Percentiles rank a stretch among this genome's conserved stretches.
These are phyloP conservation scores for Nissolia schottii DNA, from an alignment of 306 rosid genomes.

Conservation along the genomic window DNA sequence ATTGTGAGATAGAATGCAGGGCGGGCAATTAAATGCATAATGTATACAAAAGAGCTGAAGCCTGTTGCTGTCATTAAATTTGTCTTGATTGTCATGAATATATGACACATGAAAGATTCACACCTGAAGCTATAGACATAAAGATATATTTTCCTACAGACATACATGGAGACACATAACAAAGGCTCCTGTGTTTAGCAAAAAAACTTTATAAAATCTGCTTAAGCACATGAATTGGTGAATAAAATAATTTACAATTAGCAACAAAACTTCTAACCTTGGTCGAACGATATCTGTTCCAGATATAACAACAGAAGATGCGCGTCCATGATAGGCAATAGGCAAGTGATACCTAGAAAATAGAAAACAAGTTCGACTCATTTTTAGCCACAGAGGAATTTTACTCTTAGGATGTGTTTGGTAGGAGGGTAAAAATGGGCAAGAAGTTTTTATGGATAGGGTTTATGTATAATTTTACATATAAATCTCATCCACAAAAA, in stretches of 20 bases:
- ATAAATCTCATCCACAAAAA: too few species aligned
- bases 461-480: too few species aligned
- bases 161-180: not conserved
- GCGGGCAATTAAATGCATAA: slow-evolving; percentile 2
- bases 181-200: not conserved
- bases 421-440: too few species aligned
- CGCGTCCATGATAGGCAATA: slow-evolving; percentile 91
- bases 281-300: slow-evolving; percentile 87
- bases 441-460: too few species aligned
- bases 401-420: too few species aligned
- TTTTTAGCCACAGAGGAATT: not conserved
- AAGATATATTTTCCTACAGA: not conserved
- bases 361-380: slow-evolving; percentile 15
- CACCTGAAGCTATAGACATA: not conserved
- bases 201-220: not conserved
- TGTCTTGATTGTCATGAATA: not conserved
- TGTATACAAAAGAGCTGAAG: not conserved
- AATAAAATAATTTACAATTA: not conserved
- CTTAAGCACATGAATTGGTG: not conserved
- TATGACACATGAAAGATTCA: not conserved
- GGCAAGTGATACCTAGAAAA: slow-evolving; percentile 81
- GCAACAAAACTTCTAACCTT: slow-evolving; percentile 42
- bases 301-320: slow-evolving; percentile 89
- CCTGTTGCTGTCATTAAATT: not conserved
- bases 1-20: slow-evolving; percentile 18